Percentiles rank a stretch among this genome's conserved stretches.
Conservation (phyloP, 306 rosid species). For the Acmispon strigosus region DNA sequence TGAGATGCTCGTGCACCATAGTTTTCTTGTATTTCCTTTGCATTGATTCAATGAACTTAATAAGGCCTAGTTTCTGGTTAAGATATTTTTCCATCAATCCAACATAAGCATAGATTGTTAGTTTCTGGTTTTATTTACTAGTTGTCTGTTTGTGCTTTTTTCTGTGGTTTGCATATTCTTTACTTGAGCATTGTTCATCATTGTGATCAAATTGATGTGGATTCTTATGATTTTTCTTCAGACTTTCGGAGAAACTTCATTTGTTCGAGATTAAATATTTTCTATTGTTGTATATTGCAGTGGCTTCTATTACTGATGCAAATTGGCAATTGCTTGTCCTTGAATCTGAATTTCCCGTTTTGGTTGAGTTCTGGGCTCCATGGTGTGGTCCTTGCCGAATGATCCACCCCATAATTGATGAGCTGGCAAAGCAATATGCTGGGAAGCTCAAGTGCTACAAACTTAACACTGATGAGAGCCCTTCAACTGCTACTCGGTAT, state of each 20-base stretch:
- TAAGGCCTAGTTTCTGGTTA: not conserved
- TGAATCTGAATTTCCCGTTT: conserved; percentile 47
- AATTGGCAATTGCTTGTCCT: conserved; percentile 71
- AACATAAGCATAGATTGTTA: not conserved
- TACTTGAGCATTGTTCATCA: not conserved
- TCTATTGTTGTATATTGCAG: conserved; percentile 42
- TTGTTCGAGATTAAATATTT: not conserved
- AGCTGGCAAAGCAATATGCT: conserved; percentile 54
- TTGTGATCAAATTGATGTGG: not conserved
- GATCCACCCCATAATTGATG: conserved; percentile 82
- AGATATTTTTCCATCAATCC: not conserved
- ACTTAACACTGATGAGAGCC: conserved; percentile 67
- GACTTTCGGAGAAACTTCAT: not conserved
- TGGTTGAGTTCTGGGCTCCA: conserved; percentile 99
- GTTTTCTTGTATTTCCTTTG: not conserved
- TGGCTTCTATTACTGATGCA: conserved; percentile 46
- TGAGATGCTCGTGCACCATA: not conserved
- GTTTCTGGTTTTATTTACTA: not conserved
- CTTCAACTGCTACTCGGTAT: conserved; percentile 57
- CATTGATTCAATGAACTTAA: not conserved
- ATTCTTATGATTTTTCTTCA: not conserved
- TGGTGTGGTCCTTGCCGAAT: conserved; percentile 99
- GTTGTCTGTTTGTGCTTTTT: not conserved
- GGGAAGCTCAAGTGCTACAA: conserved; percentile 89
- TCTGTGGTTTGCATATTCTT: not conserved